A percentile compares a stretch with the other conserved stretches of the same genome.
Evolutionary conservation across 129 eudicot genomes (phyloP).

Genomic region (Artemisia annua): DNA sequence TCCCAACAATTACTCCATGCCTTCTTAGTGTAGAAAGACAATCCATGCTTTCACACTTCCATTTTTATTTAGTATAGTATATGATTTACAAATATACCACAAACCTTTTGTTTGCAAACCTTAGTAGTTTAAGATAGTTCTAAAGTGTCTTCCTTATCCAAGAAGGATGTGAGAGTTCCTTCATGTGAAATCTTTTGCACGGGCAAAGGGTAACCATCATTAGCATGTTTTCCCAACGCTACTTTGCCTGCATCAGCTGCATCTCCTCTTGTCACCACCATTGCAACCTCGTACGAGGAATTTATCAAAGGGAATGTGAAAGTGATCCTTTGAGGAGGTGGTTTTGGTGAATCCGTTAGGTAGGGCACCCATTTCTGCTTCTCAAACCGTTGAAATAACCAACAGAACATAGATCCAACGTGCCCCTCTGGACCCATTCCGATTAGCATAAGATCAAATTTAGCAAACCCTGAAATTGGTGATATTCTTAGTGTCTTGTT

Average conservation of each 20-base stretch:
- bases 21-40: no score
- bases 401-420: constrained; percentile 63
- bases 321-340: constrained; percentile 69
- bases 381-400: constrained; percentile 48
- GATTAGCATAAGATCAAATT: constrained; percentile 62
- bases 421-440: constrained; percentile 88
- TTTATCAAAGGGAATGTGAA: constrained; percentile 81
- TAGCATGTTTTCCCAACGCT: constrained; percentile 38
- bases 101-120: neutral
- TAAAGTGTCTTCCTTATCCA: constrained; percentile 54
- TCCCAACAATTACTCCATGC: no score
- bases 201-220: constrained; percentile 33
- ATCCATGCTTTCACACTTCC: no score
- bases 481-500: constrained; percentile 37
- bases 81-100: no score
- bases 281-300: constrained; percentile 55
- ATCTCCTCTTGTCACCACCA: constrained; percentile 60
- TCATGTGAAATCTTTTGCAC: constrained; percentile 49
- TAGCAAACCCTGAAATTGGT: constrained; percentile 42
- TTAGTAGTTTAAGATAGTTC: neutral
- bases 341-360: constrained; percentile 74
- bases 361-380: constrained; percentile 60
- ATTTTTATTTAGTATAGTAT: no score
- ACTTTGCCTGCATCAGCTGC: constrained; percentile 45
- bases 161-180: constrained; percentile 52